phyloP scores from a whole-genome alignment of 495 filamentous ascomycete genomes.

The Hypoxylon subgilvum region DNA sequence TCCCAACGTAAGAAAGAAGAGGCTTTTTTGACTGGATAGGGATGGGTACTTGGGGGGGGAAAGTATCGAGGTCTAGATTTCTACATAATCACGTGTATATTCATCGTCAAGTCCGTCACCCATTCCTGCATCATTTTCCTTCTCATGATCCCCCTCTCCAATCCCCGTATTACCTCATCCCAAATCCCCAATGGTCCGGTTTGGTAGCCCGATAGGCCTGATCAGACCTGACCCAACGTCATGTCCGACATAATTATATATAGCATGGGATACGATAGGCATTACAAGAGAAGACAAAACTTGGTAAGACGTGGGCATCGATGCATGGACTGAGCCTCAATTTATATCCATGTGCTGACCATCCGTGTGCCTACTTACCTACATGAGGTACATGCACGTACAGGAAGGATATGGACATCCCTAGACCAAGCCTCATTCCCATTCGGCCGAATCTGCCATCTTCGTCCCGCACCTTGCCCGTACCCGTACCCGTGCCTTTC shows the following conservation, averaged over 20 bases:
- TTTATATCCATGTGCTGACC: background rate
- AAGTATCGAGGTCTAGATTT: no score
- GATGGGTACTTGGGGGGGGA: no score
- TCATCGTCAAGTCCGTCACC: no score
- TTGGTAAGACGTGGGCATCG: background rate
- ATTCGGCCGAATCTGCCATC: slow-evolving; percentile 8
- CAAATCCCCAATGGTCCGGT: no score
- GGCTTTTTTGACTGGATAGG: background rate
- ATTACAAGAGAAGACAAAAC: background rate
- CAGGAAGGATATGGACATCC: background rate
- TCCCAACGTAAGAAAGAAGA: background rate
- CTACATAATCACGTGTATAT: no score
- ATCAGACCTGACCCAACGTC: no score
- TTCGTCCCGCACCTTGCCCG: background rate
- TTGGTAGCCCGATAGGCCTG: no score
- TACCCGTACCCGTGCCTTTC: background rate
- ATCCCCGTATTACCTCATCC: no score
- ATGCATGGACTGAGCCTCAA: background rate
- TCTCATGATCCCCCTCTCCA: no score
- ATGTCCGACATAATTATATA: background rate
- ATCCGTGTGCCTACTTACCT: background rate
- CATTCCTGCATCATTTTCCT: no score
- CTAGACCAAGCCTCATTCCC: background rate
- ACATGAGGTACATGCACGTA: background rate
- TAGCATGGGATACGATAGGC: background rate